phyloP scores from a whole-genome alignment of 202 grass and related monocot species.

The Panicum hallii region DNA sequence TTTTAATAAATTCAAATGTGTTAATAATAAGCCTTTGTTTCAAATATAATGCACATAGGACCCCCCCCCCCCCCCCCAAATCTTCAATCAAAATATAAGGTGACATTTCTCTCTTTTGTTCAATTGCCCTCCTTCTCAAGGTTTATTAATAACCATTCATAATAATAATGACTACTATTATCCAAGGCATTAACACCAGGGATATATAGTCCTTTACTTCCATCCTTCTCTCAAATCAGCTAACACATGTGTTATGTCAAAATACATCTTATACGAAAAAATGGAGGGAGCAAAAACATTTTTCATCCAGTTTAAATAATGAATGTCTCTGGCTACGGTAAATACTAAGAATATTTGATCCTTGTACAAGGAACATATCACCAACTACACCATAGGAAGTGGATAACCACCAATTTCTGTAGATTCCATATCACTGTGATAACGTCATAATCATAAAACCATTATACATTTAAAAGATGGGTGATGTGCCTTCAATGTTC shows the following conservation, averaged over 20 bases:
- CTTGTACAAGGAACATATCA: background rate
- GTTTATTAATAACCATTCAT: background rate
- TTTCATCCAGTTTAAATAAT: background rate
- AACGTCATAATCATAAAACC: background rate
- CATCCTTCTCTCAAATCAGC: background rate
- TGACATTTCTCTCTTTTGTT: background rate
- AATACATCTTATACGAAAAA: background rate
- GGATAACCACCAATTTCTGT: background rate
- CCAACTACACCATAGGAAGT: background rate
- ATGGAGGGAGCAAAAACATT: background rate
- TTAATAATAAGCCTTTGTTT: background rate
- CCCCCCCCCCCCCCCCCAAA: too few relatives aligned
- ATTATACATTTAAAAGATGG: conserved; percentile 2
- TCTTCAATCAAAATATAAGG: background rate
- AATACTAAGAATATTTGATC: background rate
- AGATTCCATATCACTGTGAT: background rate
- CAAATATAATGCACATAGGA: background rate
- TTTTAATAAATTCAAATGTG: conserved; percentile 4
- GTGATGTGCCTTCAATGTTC: background rate
- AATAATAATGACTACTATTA: background rate
- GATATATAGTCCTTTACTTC: background rate
- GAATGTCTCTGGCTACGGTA: background rate
- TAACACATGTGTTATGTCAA: background rate
- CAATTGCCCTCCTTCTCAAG: background rate
- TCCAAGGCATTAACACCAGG: background rate